A percentile compares a stretch with the other conserved stretches of the same genome.
Conservation (phyloP, 2,329 filamentous ascomycete species). For the Sordariomycetes sp. region DNA sequence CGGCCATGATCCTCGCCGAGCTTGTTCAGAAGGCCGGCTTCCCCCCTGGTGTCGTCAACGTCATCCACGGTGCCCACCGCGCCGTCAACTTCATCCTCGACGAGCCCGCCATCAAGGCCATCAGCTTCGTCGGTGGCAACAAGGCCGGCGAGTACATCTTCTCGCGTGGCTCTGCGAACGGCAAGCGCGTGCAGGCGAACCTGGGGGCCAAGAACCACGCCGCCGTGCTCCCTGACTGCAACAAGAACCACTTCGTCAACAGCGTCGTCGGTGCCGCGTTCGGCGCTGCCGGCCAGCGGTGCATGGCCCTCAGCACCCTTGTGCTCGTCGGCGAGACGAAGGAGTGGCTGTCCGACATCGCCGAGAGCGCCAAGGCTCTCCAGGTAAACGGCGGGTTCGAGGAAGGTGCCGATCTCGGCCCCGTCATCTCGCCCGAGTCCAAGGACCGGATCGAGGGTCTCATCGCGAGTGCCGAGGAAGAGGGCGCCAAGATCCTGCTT, state of each 20-base stretch:
- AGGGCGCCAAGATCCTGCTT: slow-evolving; percentile 73
- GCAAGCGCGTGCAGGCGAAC: slow-evolving; percentile 83
- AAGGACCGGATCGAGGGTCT: slow-evolving; percentile 69
- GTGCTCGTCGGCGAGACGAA: slow-evolving; percentile 80
- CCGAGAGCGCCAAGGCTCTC: slow-evolving; percentile 62
- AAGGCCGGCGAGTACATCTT: slow-evolving; percentile 86
- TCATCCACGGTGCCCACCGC: slow-evolving; percentile 70
- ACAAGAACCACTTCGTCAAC: slow-evolving; percentile 84
- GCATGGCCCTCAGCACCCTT: slow-evolving; percentile 76
- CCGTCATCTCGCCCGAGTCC: slow-evolving; percentile 70
- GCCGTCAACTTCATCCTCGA: slow-evolving; percentile 83
- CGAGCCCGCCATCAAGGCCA: slow-evolving; percentile 73
- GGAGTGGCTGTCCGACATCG: slow-evolving; percentile 70
- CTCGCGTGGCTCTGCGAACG: slow-evolving; percentile 65
- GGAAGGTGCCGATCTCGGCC: slow-evolving; percentile 66
- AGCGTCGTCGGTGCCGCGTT: slow-evolving; percentile 77
- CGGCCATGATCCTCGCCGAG: slow-evolving; percentile 76
- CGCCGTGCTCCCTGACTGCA: slow-evolving; percentile 73
- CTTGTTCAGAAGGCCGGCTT: slow-evolving; percentile 72
- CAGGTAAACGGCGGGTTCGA: slow-evolving; percentile 76
- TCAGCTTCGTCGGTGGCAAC: slow-evolving; percentile 80
- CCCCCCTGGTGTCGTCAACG: slow-evolving; percentile 71
- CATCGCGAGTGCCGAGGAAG: slow-evolving; percentile 66
- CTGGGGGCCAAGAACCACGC: slow-evolving; percentile 84
- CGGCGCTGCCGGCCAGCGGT: slow-evolving; percentile 74